Evolutionary conservation across 352 stramenopile species (phyloP), one percentile per base, ranked within the genome.

Genomic region (Aphanomyces cochlioides): DNA sequence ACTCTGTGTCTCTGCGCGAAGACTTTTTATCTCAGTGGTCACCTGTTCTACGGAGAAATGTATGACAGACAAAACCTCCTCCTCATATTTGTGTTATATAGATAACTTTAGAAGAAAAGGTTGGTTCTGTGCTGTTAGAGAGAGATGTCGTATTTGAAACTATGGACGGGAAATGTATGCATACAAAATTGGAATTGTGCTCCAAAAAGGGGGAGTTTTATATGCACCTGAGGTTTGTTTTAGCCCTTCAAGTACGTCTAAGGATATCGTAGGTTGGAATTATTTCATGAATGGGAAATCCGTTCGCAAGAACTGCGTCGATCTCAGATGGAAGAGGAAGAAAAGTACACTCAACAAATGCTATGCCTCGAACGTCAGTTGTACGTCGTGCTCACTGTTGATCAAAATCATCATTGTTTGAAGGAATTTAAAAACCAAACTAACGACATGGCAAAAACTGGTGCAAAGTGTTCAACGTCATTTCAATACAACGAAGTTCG

Each of bases 261-360:
- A 21, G 39, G 50, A 15, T 13, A 7, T 7, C 12, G 34, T 60
- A 70, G 64, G 17, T 17, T n/a, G 10, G 64, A 70, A 47, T 19
- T 64, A n/a, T 70, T 70, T 64, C 13, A 36, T 4, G 64, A 70
- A 19, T 64, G 64, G 48, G 64, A 70, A 34, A 2, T 17, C 13
- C 64, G 64, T 12, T 50, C 47, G 17, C 17, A 70, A 64, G 43
- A 5, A 7, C 6, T 7, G 7, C 48, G 43, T 8, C 38, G 64
- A 10, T 10, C n/a, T 21, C 21, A 47, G 10, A 70, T 70, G 64
- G 64, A 47, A 13, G 17, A 37, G 5, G 64, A 70, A 47, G 64
- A 70, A 45, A 10, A 10, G 17, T 15, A 36, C 21, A 64, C 45
- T 4, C 48, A n/a, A 37, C 47, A 47, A 37, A 28, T 50, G 3